A percentile compares a stretch with the other conserved stretches of the same genome.
Evolutionary conservation across 2,329 filamentous ascomycete species (phyloP).

Genomic region (Aureobasidium sp.): DNA sequence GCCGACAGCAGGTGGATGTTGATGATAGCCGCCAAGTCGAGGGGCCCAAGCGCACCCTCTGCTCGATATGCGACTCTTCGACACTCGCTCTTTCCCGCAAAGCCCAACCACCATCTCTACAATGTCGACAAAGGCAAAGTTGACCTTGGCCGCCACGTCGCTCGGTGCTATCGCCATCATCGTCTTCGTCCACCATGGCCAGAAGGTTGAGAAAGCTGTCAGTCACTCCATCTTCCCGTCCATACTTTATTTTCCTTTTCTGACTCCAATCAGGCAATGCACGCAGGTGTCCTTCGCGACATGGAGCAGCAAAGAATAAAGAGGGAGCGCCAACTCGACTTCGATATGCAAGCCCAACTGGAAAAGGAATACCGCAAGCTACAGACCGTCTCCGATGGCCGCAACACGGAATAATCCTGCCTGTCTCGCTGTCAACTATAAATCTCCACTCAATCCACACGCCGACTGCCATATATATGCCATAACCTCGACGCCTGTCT

Average conservation of each 20-base stretch:
- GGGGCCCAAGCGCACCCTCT: constrained; percentile 1
- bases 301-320: constrained; percentile 91
- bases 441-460: background rate
- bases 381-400: constrained; percentile 61
- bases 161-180: constrained; percentile 69
- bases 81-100: background rate
- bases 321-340: constrained; percentile 83
- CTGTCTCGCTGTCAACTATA: background rate
- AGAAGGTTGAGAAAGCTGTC: constrained; percentile 76
- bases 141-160: constrained; percentile 72
- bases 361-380: constrained; percentile 86
- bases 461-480: no score
- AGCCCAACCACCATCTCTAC: background rate
- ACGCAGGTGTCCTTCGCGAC: constrained; percentile 85
- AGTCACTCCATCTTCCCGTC: constrained; percentile 24
- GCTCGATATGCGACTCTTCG: background rate
- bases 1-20: constrained; percentile 2
- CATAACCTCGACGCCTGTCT: background rate
- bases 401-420: background rate
- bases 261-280: constrained; percentile 64
- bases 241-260: background rate
- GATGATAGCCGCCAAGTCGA: constrained; percentile 4
- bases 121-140: constrained; percentile 87
- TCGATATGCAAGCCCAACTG: constrained; percentile 78
- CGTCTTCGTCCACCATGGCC: constrained; percentile 79